Conservation (phyloP, 164 flowering plant species). For the Piper longum region DNA sequence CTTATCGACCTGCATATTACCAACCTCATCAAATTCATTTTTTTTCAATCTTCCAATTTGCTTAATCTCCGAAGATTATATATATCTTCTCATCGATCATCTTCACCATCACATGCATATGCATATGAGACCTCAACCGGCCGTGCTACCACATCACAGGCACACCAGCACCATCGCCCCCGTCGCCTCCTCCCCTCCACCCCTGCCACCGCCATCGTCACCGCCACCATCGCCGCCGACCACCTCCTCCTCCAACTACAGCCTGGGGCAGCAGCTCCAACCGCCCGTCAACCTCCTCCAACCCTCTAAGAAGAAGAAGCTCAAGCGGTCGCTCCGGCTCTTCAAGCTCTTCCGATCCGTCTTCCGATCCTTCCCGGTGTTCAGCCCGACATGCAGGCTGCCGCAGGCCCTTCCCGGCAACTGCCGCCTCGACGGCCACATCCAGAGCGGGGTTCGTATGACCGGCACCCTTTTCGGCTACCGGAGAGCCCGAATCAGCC, state of each 20-base stretch:
- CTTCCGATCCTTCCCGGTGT: constrained; percentile 58
- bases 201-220: too few species aligned
- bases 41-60: too few species aligned
- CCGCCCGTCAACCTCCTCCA: background rate
- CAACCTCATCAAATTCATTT: background rate
- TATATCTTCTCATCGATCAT: too few species aligned
- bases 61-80: too few species aligned
- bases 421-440: constrained; percentile 14
- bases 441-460: constrained; percentile 34
- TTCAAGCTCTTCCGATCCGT: constrained; percentile 20
- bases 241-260: too few species aligned
- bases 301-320: background rate
- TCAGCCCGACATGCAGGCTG: constrained; percentile 33
- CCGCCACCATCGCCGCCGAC: too few species aligned
- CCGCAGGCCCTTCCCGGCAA: constrained; percentile 24
- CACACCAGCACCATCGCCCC: constrained; percentile 1
- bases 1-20: background rate
- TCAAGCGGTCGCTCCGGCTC: background rate
- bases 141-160: background rate
- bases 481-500: constrained; percentile 41
- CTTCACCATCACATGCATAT: background rate
- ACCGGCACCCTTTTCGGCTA: constrained; percentile 71
- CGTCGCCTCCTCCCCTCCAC: background rate
- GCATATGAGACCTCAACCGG: background rate
- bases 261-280: background rate